Evolutionary conservation across 164 flowering plant genomes (phyloP).

Genomic region (Umbellularia californica): DNA sequence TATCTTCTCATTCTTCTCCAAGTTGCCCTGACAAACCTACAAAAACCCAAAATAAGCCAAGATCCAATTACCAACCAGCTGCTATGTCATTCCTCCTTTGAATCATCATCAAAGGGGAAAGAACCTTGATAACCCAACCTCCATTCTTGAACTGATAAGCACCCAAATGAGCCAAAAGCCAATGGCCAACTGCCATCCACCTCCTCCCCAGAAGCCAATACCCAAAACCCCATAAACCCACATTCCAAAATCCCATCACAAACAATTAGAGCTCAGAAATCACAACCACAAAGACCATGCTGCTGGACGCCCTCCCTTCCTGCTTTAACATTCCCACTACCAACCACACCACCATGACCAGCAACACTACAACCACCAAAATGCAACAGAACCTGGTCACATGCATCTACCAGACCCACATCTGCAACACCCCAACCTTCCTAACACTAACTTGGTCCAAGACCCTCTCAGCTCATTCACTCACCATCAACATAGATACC

Average conservation of each 20-base stretch:
- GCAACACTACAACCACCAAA: slow-evolving; percentile 13
- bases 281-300: not conserved
- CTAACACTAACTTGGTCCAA: slow-evolving; percentile 71
- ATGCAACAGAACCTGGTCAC: slow-evolving; percentile 48
- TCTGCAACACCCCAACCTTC: slow-evolving; percentile 38
- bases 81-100: slow-evolving; percentile 1
- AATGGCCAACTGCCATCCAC: not conserved
- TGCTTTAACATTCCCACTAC: slow-evolving; percentile 44
- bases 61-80: not conserved
- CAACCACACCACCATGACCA: slow-evolving; percentile 11
- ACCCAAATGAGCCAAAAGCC: slow-evolving; percentile 1
- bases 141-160: not conserved
- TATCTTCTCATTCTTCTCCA: not conserved
- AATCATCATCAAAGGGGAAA: not conserved
- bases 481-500: slow-evolving; percentile 42
- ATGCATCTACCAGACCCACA: slow-evolving; percentile 48
- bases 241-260: not conserved
- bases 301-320: slow-evolving; percentile 23
- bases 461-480: slow-evolving; percentile 45
- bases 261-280: slow-evolving; percentile 8
- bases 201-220: not conserved
- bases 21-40: not conserved
- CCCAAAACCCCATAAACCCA: slow-evolving; percentile 5
- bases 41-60: not conserved
- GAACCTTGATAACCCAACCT: not conserved